These are phyloP conservation scores for Begonia masoniana DNA, from an alignment of 306 rosid species.

Conservation along the genomic window DNA sequence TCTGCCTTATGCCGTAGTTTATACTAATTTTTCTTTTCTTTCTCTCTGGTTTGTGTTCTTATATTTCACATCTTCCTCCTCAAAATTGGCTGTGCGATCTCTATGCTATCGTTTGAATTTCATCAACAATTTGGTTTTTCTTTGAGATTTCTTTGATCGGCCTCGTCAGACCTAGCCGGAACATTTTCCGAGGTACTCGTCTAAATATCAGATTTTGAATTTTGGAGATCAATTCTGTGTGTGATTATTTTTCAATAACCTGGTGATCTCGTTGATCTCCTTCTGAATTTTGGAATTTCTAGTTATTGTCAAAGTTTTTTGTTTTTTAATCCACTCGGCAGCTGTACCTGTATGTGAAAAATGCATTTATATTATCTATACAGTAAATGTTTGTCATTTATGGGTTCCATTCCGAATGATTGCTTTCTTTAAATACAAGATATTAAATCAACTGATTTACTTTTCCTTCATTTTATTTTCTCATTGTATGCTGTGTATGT, in stretches of 20 bases:
- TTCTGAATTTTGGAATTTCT: conserved; percentile 3
- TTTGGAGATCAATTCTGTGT: not conserved
- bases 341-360: not conserved
- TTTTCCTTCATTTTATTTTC: too few relatives aligned
- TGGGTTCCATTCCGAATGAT: conserved; percentile 5
- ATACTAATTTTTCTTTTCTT: conserved; percentile 14
- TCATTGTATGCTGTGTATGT: too few relatives aligned
- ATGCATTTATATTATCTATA: not conserved
- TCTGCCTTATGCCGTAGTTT: conserved; percentile 43
- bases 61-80: not conserved
- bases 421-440: conserved; percentile 11
- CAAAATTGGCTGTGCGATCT: conserved; percentile 7
- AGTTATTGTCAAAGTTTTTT: conserved; percentile 1
- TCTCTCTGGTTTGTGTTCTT: conserved; percentile 9
- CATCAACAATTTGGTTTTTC: not conserved
- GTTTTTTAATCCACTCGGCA: not conserved
- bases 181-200: conserved; percentile 8
- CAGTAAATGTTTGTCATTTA: not conserved
- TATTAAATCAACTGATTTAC: conserved; percentile 14
- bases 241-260: not conserved
- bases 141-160: not conserved
- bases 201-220: not conserved
- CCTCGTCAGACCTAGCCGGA: not conserved
- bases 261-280: conserved; percentile 17
- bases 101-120: conserved; percentile 4